Evolutionary conservation across 1,284 basidiomycete species (phyloP).

Genomic region (Boletus subluridellus): DNA sequence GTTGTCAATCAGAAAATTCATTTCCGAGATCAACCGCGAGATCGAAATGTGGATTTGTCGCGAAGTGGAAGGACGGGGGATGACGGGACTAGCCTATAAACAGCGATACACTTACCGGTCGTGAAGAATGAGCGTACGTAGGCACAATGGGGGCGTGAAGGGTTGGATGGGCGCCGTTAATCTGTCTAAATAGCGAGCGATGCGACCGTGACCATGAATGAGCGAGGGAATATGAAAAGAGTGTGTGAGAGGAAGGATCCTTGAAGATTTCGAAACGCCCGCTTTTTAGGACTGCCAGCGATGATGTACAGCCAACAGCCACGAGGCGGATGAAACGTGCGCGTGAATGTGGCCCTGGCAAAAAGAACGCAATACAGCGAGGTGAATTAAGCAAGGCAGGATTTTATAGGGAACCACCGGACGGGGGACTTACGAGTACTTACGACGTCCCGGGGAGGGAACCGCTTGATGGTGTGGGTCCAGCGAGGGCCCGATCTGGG

Average conservation of each 20-base stretch:
- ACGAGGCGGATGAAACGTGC: slow-evolving; percentile 14
- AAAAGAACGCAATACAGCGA: slow-evolving; percentile 10
- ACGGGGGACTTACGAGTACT: background rate
- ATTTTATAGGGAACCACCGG: background rate
- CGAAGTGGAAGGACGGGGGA: slow-evolving; percentile 3
- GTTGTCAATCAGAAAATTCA: slow-evolving; percentile 18
- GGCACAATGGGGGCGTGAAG: background rate
- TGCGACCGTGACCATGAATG: slow-evolving; percentile 21
- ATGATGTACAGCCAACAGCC: slow-evolving; percentile 1
- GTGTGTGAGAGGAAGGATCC: slow-evolving; percentile 1
- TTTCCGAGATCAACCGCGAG: slow-evolving; percentile 18
- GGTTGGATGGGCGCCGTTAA: background rate
- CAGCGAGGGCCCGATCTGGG: slow-evolving; percentile 4
- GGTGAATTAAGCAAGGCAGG: slow-evolving; percentile 3
- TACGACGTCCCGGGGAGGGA: background rate
- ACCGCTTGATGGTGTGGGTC: slow-evolving; percentile 1
- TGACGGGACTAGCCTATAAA: slow-evolving; percentile 1
- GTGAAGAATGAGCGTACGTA: slow-evolving; percentile 20
- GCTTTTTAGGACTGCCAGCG: slow-evolving; percentile 7
- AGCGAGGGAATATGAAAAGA: slow-evolving; percentile 2
- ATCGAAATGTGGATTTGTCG: background rate
- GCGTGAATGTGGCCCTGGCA: slow-evolving; percentile 5
- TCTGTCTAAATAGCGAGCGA: slow-evolving; percentile 2
- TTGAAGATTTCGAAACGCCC: background rate
- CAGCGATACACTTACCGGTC: slow-evolving; percentile 23